These are phyloP conservation scores for Penicillium sp. DNA, from an alignment of 2,329 filamentous ascomycete species.

Conservation along the genomic window DNA sequence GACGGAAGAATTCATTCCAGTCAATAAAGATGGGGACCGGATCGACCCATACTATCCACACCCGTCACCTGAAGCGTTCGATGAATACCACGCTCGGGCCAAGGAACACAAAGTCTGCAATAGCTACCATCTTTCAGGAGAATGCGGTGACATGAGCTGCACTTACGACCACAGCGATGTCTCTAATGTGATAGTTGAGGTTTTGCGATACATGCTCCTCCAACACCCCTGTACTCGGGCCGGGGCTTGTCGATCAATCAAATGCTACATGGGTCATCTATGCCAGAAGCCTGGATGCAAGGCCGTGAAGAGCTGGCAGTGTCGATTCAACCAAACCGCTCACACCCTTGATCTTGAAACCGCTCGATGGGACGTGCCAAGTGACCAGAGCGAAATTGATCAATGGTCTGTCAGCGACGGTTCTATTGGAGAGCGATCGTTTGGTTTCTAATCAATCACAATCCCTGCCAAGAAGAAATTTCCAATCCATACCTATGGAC, in stretches of 20 bases:
- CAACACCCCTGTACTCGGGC: slow-evolving; percentile 44
- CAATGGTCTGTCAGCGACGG: slow-evolving; percentile 17
- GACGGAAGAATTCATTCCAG: slow-evolving; percentile 37
- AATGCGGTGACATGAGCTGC: slow-evolving; percentile 41
- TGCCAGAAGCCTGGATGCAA: slow-evolving; percentile 36
- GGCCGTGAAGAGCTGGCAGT: slow-evolving; percentile 30
- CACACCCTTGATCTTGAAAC: slow-evolving; percentile 28
- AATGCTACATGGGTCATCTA: slow-evolving; percentile 49
- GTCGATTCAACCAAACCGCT: slow-evolving; percentile 28
- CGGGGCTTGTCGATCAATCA: slow-evolving; percentile 41
- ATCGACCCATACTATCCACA: slow-evolving; percentile 45
- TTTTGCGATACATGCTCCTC: slow-evolving; percentile 47
- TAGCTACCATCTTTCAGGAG: slow-evolving; percentile 45
- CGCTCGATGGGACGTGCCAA: slow-evolving; percentile 24
- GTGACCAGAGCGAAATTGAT: slow-evolving; percentile 19
- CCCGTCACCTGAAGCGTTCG: slow-evolving; percentile 39
- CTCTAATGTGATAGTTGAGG: slow-evolving; percentile 38
- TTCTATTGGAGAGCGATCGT: slow-evolving; percentile 11
- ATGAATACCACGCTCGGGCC: slow-evolving; percentile 40
- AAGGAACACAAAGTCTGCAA: slow-evolving; percentile 50
- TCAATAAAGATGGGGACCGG: slow-evolving; percentile 50
- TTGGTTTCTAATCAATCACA: slow-evolving; percentile 4
- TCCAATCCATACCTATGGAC: slow-evolving; percentile 6
- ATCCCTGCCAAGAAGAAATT: background rate
- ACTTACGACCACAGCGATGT: slow-evolving; percentile 49